Conservation (phyloP, 1,139 yeast species). For the Blastobotrys ciferrii region DNA sequence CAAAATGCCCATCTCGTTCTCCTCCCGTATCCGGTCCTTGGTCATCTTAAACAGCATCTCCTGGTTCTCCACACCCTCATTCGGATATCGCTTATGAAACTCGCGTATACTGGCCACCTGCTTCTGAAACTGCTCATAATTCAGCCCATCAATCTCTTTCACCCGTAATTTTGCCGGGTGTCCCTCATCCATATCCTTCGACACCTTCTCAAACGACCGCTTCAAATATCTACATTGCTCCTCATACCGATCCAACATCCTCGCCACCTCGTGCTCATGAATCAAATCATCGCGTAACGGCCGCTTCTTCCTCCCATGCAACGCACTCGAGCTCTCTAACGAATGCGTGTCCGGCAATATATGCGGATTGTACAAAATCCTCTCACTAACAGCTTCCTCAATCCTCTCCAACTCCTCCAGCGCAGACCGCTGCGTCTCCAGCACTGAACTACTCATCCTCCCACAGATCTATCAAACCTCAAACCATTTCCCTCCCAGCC, state of each 20-base stretch:
- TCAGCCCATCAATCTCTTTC: constrained; percentile 25
- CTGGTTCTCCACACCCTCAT: constrained; percentile 8
- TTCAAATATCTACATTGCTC: constrained; percentile 35
- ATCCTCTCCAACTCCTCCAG: constrained; percentile 57
- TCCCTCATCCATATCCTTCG: neutral
- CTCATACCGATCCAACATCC: constrained; percentile 51
- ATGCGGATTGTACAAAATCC: constrained; percentile 50
- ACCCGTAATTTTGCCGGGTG: constrained; percentile 3
- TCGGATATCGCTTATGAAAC: constrained; percentile 3
- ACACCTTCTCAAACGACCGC: constrained; percentile 37
- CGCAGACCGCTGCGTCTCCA: constrained; percentile 42
- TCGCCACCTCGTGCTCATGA: constrained; percentile 68
- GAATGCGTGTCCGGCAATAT: constrained; percentile 39
- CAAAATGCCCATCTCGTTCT: constrained; percentile 13
- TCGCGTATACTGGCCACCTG: constrained; percentile 12
- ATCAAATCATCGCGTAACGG: constrained; percentile 46
- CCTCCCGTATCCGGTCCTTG: constrained; percentile 8
- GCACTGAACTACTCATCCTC: constrained; percentile 8
- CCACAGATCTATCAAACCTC: no score
- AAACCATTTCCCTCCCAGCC: no score
- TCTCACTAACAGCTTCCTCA: constrained; percentile 51
- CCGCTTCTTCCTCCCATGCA: constrained; percentile 40
- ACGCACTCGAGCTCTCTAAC: constrained; percentile 29
- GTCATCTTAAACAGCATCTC: neutral
- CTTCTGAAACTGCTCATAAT: constrained; percentile 15